These are phyloP conservation scores for Nicotiana rustica DNA, from an alignment of 305 asterid species.

Conservation along the genomic window DNA sequence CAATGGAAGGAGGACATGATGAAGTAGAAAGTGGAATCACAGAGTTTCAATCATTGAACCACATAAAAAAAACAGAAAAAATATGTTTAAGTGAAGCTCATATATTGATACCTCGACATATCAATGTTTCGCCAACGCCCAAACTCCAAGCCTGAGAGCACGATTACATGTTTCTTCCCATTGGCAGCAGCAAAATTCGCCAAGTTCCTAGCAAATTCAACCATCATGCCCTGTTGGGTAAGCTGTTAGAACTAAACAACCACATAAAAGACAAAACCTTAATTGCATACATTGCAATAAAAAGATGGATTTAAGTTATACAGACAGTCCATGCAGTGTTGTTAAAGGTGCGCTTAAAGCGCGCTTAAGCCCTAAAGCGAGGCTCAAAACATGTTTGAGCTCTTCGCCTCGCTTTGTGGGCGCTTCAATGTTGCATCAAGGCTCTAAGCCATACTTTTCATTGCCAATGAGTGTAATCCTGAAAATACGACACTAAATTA, in stretches of 20 bases:
- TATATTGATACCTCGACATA: slow-evolving; percentile 70
- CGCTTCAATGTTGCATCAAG: too few relatives aligned
- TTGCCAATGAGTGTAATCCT: too few relatives aligned
- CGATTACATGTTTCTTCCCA: slow-evolving; percentile 69
- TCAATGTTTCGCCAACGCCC: slow-evolving; percentile 81
- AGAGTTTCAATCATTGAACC: not conserved
- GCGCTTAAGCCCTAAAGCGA: too few relatives aligned
- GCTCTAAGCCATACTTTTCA: too few relatives aligned
- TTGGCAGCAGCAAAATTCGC: slow-evolving; percentile 79
- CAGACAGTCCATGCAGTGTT: not conserved
- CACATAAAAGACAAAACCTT: not conserved
- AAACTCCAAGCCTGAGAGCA: slow-evolving; percentile 95
- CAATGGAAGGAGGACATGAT: not conserved
- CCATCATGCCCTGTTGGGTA: slow-evolving; percentile 82
- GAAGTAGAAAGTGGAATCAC: not conserved
- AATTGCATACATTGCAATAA: not conserved
- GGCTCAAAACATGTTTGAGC: too few relatives aligned
- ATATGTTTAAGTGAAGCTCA: slow-evolving; percentile 16
- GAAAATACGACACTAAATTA: too few relatives aligned
- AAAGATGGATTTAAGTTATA: not conserved
- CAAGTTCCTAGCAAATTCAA: slow-evolving; percentile 82
- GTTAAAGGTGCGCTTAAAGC: too few relatives aligned
- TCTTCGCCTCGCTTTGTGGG: too few relatives aligned
- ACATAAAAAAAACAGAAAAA: not conserved
- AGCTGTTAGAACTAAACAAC: slow-evolving; percentile 33